Conservation (phyloP, 306 rosid genomes). For the Gastrolobium villosum region DNA sequence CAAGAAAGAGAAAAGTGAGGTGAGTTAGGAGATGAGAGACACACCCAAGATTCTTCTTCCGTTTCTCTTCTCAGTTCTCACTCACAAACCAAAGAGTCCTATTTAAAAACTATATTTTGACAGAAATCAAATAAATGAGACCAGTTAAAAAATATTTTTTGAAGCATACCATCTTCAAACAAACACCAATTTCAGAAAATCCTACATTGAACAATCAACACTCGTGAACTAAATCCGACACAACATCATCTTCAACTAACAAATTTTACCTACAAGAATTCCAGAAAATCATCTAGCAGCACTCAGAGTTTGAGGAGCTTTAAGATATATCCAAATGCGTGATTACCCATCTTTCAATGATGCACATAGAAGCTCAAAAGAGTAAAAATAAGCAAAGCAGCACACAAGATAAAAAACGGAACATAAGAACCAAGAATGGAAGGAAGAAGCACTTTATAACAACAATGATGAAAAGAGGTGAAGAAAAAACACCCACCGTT, state of each 20-base stretch:
- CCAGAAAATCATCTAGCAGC: slow-evolving; percentile 29
- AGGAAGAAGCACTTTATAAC: neutral
- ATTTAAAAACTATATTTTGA: no score
- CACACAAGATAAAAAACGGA: slow-evolving; percentile 39
- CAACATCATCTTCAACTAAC: slow-evolving; percentile 39
- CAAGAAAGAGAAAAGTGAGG: slow-evolving; percentile 20
- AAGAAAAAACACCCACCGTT: slow-evolving; percentile 43
- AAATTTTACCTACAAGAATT: neutral
- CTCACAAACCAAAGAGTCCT: neutral
- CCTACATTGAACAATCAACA: neutral
- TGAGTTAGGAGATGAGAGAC: slow-evolving; percentile 34
- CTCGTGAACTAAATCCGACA: neutral
- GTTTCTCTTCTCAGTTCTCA: neutral
- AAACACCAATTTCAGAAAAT: slow-evolving; percentile 39
- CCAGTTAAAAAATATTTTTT: neutral
- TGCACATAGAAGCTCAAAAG: slow-evolving; percentile 41
- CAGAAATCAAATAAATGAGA: neutral
- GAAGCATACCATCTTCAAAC: slow-evolving; percentile 19
- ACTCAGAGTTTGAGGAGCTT: slow-evolving; percentile 39
- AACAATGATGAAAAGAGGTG: slow-evolving; percentile 27
- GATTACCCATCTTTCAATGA: slow-evolving; percentile 36
- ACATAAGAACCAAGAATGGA: no score
- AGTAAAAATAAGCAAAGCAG: slow-evolving; percentile 14
- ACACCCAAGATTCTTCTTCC: slow-evolving; percentile 48
- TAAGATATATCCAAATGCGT: slow-evolving; percentile 36